Evolutionary conservation across 2,329 filamentous ascomycete species (phyloP).

Genomic region (Claviceps sp.): DNA sequence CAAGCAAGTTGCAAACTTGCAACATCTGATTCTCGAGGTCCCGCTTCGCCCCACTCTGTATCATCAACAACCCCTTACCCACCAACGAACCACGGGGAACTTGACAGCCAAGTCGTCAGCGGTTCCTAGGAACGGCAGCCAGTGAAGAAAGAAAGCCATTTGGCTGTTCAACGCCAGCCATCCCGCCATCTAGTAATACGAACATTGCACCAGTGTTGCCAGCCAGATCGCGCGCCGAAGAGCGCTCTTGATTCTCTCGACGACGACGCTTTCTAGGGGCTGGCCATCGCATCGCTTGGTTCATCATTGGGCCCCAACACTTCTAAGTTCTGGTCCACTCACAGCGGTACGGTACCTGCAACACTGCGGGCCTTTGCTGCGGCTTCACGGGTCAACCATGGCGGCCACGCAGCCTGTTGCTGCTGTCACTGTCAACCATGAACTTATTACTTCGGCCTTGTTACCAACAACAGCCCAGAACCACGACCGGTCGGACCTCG

Average conservation of each 20-base stretch:
- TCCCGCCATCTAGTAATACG: no score
- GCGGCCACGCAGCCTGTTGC: slow-evolving; percentile 1
- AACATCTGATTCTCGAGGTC: neutral
- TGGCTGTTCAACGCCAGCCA: neutral
- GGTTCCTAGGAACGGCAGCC: neutral
- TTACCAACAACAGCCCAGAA: neutral
- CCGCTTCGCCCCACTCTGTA: neutral
- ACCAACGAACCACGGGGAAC: neutral
- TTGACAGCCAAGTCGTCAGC: neutral
- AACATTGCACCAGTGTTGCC: neutral
- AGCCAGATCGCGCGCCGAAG: neutral
- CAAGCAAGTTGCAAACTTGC: neutral
- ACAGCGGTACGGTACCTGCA: neutral
- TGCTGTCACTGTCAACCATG: neutral
- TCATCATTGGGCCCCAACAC: neutral
- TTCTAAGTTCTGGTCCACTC: neutral
- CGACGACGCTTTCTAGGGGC: neutral
- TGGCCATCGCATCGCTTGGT: neutral
- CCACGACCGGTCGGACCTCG: neutral
- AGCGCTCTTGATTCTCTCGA: neutral
- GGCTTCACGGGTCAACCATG: slow-evolving; percentile 2
- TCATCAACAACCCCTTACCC: neutral
- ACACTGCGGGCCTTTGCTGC: neutral
- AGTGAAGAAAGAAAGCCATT: neutral
- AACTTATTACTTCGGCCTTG: neutral